Base-by-base conservation (phyloP, 768 basidiomycete species). In the Austroboletus festivus region DNA sequence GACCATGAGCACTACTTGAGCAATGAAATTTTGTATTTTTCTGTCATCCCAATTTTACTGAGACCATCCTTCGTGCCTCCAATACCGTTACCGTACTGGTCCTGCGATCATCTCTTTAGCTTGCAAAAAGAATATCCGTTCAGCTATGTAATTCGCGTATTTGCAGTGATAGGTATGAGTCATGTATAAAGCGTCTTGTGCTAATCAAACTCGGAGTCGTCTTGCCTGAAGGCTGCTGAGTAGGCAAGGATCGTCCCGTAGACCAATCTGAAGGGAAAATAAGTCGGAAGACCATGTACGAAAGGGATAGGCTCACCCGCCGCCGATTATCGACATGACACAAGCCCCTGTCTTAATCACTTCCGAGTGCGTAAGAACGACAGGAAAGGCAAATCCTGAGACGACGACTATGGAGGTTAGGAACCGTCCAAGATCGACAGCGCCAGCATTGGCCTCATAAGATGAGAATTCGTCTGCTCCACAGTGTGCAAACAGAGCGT, bases 321-420 rank as follows among this genome's bases (percentile, higher is more conserved):
- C 96, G 13, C 96, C 96, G 26, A 89, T 76, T 51, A 97, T 91
- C 18, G 92, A 93, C 96, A 99, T 97, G 59, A 78, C 81, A 64
- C 89, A 92, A 34, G 96, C 96, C 15, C 80, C 83, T 3, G 82
- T 75, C 51, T 80, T 74, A 58, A 98, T 96, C 53, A 98, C 77
- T 47, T 85, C 84, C 3, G 96, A 89, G 56, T 98, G 96, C 1
- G 93, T 87, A 23, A 98, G 79, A 28, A 97, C 84, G 43, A 96
- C 77, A 0, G 96, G 96, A 15, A 98, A 74, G 13, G 94, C 89
- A 54, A 98, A 90, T 30, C 96, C 96, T 28, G 93, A 89, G 10
- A 96, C 85, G 51, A 98, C 93, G 55, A 96, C 77, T 53, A 84
- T 78, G 35, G 91, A 79, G 13, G 96, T 98, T 48, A 97, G 78